A percentile compares a stretch with the other conserved stretches of the same genome.
Evolutionary conservation across 768 basidiomycete species (phyloP).

Genomic region (Trametes cubensis): DNA sequence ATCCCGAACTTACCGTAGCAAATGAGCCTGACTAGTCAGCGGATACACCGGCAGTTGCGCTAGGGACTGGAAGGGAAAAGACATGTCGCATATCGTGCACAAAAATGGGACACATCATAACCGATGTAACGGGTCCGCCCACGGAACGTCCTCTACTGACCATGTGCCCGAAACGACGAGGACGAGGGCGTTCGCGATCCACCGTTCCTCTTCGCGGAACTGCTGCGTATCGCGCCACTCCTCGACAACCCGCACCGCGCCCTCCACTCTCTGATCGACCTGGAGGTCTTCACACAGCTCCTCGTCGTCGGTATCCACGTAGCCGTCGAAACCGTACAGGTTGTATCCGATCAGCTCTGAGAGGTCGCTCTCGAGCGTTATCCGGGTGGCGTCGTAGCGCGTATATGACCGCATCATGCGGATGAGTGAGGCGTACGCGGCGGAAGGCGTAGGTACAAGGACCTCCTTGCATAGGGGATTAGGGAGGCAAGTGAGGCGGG

Average conservation of each 20-base stretch:
- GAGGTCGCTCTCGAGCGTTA: slow-evolving; percentile 35
- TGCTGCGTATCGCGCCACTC: slow-evolving; percentile 28
- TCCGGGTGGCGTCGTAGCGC: slow-evolving; percentile 26
- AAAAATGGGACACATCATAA: no score
- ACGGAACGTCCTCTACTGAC: slow-evolving; percentile 10
- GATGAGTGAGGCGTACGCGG: slow-evolving; percentile 40
- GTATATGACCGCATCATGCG: slow-evolving; percentile 37
- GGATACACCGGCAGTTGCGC: no score
- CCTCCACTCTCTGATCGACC: slow-evolving; percentile 21
- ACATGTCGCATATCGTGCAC: no score
- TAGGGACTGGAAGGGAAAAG: no score
- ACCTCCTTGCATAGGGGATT: slow-evolving; percentile 14
- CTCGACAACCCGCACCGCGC: slow-evolving; percentile 27
- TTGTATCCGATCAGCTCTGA: slow-evolving; percentile 40
- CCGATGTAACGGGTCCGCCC: no score
- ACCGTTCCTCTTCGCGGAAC: slow-evolving; percentile 33
- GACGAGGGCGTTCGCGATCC: slow-evolving; percentile 39
- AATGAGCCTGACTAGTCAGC: no score
- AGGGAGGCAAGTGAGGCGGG: slow-evolving; percentile 2
- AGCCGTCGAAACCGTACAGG: slow-evolving; percentile 35
- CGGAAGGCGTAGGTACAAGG: slow-evolving; percentile 34
- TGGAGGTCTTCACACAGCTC: slow-evolving; percentile 29
- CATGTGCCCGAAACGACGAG: slow-evolving; percentile 22
- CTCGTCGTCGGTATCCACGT: slow-evolving; percentile 36
- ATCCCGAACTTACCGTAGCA: no score